Base-by-base conservation (phyloP, 305 asterid genomes). In the Nicotiana rustica region DNA sequence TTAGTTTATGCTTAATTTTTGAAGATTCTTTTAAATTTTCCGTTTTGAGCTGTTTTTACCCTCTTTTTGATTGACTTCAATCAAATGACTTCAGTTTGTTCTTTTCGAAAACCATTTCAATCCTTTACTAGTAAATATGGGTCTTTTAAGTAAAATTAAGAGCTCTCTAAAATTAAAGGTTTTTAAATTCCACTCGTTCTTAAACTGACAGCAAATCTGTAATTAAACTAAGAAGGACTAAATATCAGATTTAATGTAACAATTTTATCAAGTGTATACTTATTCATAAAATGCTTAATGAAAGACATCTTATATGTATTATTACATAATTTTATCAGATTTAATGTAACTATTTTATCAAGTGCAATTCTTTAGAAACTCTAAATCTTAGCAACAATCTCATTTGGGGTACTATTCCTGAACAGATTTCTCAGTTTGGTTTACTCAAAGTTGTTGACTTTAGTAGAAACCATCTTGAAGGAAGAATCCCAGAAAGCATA, bases 351-450 rank as follows among this genome's bases (percentile, higher is more conserved):
- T 25, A 25, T 25, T 25, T 25, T 25, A 25, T 25, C 25, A 25
- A 84, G 67, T 94, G 98, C 84, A 85, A 5, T 67, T 88, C 92
- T 56, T 61, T 94, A 84, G 88, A 88, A 85, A 86, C 87, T 70
- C 71, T 94, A 73, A 92, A 94, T 83, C 83, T 94, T 75, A 93
- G 97, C 62, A 89, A 88, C 75, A 94, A 94, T 79, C 97, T 94
- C 87, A 90, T 94, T 55, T 90, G 97, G 97, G 98, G 98, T 25
- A 86, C 92, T 85, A 89, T 94, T 73, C 97, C 95, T 15, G 95
- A 89, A 10, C 96, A 93, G 78, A 88, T 94, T 80, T 91, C 94
- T 80, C 89, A 82, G 90, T 91, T 94, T 82, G 83, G 81, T 84
- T 84, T 89, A 15, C 60, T 95, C 82, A 87, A 83, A 61, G 80